Conservation (phyloP, 345 rosid species). For the Combretum micranthum region DNA sequence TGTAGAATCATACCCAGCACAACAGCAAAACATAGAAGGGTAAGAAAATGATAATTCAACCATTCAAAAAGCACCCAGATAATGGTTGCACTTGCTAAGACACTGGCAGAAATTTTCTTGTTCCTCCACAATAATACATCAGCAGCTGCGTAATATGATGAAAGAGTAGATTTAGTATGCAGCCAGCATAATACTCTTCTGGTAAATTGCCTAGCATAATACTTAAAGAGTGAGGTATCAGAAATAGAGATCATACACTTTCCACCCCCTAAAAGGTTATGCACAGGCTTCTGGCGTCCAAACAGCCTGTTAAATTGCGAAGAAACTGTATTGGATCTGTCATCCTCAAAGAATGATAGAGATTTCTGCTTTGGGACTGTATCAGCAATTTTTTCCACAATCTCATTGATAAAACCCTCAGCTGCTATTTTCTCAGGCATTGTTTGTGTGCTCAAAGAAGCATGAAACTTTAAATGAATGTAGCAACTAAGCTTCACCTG, state of each 20-base stretch:
- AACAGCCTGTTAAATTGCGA: conserved; percentile 62
- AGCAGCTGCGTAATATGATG: conserved; percentile 60
- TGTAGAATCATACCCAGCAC: conserved; percentile 81
- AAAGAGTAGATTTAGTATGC: background rate
- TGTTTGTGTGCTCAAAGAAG: conserved; percentile 21
- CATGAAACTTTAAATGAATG: conserved; percentile 4
- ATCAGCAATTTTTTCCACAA: conserved; percentile 60
- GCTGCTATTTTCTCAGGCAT: conserved; percentile 75
- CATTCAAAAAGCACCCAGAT: conserved; percentile 90
- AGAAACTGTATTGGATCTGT: conserved; percentile 29
- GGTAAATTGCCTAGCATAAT: background rate
- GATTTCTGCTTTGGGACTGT: conserved; percentile 54
- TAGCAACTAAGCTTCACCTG: conserved; percentile 1
- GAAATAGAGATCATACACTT: conserved; percentile 38
- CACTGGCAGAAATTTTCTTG: conserved; percentile 83
- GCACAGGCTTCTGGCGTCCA: conserved; percentile 73
- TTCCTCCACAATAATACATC: conserved; percentile 97
- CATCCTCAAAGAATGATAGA: conserved; percentile 57
- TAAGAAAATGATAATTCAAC: conserved; percentile 78
- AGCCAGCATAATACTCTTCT: too few species aligned
- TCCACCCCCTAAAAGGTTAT: conserved; percentile 85
- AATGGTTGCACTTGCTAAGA: conserved; percentile 61
- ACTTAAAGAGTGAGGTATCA: background rate
- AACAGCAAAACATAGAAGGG: conserved; percentile 54
- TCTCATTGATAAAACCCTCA: conserved; percentile 43